Evolutionary conservation across 1,139 yeast genomes (phyloP), one percentile per base, ranked within the genome.

Genomic region (Sugiyamaella xylanicola): DNA sequence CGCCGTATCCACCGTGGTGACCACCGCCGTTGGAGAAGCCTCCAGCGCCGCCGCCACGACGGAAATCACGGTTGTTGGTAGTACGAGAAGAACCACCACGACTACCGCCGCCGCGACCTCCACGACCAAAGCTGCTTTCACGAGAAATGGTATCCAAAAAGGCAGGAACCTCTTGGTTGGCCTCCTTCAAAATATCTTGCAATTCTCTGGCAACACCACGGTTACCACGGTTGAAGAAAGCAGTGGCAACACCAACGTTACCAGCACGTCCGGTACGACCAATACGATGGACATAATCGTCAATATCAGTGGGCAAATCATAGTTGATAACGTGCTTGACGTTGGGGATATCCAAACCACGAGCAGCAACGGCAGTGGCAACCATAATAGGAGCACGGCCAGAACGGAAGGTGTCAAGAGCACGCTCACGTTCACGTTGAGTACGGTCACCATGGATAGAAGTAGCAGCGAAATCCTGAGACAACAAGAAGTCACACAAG

Each of bases 211-310:
- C 95, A 69, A 93, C 81, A 72, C 91, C 91, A 72, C 82, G 85
- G 84, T 91, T 95, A 73, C 87, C 88, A 78, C 98, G 87, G 86
- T 93, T 93, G 78, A 93, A 90, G 81, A 93, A 93, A 55, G 99
- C 96, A 65, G 97, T 92, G 65, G 99, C 97, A 69, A 88, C 81
- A 87, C 99, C 99, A 63, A 87, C 85, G 79, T 93, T 93, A 82
- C 99, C 99, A 69, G 99, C 99, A 85, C 99, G 95, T 77, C 99
- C 99, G 69, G 99, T 93, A 86, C 99, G 95, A 82, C 99, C 99
- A 72, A 93, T 93, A 81, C 99, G 89, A 80, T 93, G 99, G 62
- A 93, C 99, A 73, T 93, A 93, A 77, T 93, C 99, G 75, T 93
- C 99, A 70, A 92, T 88, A 75, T 93, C 98, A 72, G 89, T 81